Evolutionary conservation across 116 monocot species (phyloP).

Genomic region (Cymodocea nodosa): DNA sequence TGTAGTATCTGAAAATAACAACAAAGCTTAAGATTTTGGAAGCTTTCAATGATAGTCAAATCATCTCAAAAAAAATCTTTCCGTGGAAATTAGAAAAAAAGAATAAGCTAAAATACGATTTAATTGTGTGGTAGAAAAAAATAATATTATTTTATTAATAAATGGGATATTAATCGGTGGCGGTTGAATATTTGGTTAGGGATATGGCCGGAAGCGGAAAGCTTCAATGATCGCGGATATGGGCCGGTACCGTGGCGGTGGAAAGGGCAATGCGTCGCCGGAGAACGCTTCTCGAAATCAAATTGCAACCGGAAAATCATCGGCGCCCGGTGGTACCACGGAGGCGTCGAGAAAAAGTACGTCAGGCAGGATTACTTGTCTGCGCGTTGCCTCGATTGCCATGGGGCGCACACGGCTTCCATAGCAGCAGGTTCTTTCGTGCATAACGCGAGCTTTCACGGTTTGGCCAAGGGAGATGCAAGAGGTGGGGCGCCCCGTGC

Average conservation of each 20-base stretch:
- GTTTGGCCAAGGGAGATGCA: constrained; percentile 2
- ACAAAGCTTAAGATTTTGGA: no score
- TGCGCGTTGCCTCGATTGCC: constrained; percentile 20
- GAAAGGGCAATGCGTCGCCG: constrained; percentile 57
- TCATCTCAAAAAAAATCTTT: no score
- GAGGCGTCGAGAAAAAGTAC: constrained; percentile 2
- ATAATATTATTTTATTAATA: no score
- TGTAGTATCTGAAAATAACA: no score
- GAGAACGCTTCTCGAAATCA: constrained; percentile 11
- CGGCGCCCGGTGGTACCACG: constrained; percentile 27
- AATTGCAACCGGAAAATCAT: constrained; percentile 29
- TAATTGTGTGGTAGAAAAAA: no score
- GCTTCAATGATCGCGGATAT: constrained; percentile 65
- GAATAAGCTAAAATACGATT: no score
- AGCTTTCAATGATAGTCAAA: no score
- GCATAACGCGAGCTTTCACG: neutral
- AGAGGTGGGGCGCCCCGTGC: constrained; percentile 2
- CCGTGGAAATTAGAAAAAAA: no score
- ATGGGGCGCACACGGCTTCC: constrained; percentile 19
- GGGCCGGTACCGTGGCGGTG: constrained; percentile 62
- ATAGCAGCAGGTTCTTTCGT: neutral
- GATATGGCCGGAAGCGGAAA: constrained; percentile 82
- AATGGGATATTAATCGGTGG: no score
- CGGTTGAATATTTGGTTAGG: constrained; percentile 23
- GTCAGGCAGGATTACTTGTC: constrained; percentile 16